phyloP scores from a whole-genome alignment of 2,329 filamentous ascomycete species.

The Fusarium oligoseptatum region DNA sequence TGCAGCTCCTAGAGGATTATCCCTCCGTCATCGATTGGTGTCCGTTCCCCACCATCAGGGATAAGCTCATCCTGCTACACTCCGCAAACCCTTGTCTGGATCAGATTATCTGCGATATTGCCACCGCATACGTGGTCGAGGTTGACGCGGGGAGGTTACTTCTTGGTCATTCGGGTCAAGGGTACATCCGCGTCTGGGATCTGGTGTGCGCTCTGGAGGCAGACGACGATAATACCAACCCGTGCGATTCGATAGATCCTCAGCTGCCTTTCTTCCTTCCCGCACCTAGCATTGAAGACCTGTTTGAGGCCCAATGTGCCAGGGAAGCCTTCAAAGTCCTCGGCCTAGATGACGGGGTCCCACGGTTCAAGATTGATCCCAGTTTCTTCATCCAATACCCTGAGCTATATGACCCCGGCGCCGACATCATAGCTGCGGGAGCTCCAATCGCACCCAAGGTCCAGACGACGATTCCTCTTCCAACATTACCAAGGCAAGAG shows the following conservation, averaged over 20 bases:
- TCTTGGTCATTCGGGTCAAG: neutral
- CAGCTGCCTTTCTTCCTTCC: neutral
- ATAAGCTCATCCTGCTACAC: neutral
- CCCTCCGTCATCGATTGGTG: neutral
- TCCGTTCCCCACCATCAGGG: neutral
- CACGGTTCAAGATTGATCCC: neutral
- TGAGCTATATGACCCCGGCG: neutral
- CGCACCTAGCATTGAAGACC: neutral
- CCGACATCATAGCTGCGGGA: neutral
- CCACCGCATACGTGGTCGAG: neutral
- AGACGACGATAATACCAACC: too few relatives aligned
- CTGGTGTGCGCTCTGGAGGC: neutral
- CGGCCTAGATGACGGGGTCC: neutral
- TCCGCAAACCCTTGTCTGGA: neutral
- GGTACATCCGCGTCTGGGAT: neutral
- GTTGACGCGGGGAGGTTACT: neutral
- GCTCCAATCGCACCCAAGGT: neutral
- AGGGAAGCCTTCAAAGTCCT: neutral
- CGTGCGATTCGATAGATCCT: too few relatives aligned
- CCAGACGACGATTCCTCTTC: neutral
- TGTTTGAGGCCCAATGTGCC: neutral
- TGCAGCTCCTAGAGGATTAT: neutral
- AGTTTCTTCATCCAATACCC: neutral
- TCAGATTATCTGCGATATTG: neutral
- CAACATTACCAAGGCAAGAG: neutral